Conservation (phyloP, 1,284 basidiomycete species). For the Sporisorium graminicola region DNA sequence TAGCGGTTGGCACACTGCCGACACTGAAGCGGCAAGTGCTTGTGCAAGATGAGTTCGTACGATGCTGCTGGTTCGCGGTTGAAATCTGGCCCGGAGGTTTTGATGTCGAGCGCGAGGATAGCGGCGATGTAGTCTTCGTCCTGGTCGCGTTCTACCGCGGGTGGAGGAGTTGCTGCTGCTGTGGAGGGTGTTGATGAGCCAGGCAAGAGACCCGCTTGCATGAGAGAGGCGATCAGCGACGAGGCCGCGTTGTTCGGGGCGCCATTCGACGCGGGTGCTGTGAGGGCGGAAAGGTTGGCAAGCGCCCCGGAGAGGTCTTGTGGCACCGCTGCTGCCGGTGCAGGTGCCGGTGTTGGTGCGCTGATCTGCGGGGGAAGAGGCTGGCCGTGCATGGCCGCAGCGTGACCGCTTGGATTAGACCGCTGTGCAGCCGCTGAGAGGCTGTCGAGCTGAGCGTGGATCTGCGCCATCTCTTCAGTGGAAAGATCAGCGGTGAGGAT, state of each 20-base stretch:
- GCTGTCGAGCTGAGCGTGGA: slow-evolving; percentile 80
- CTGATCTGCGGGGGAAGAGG: slow-evolving; percentile 20
- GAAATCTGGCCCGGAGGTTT: slow-evolving; percentile 80
- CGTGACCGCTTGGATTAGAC: slow-evolving; percentile 51
- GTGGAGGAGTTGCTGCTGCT: slow-evolving; percentile 60
- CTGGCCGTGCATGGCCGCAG: slow-evolving; percentile 52
- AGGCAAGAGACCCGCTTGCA: slow-evolving; percentile 64
- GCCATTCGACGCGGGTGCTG: slow-evolving; percentile 1
- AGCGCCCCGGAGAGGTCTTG: slow-evolving; percentile 41
- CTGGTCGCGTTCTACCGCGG: slow-evolving; percentile 71
- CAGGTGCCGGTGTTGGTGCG: slow-evolving; percentile 28
- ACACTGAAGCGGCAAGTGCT: slow-evolving; percentile 82
- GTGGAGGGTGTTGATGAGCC: slow-evolving; percentile 37
- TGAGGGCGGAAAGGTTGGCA: slow-evolving; percentile 28
- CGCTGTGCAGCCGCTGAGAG: slow-evolving; percentile 71
- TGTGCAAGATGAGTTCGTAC: slow-evolving; percentile 58
- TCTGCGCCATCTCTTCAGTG: slow-evolving; percentile 82
- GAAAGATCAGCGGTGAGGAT: slow-evolving; percentile 82
- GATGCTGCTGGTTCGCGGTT: slow-evolving; percentile 76
- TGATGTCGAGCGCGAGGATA: slow-evolving; percentile 79
- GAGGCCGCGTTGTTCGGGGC: slow-evolving; percentile 32
- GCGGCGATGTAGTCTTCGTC: slow-evolving; percentile 77
- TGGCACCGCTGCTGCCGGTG: slow-evolving; percentile 56
- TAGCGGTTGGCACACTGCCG: slow-evolving; percentile 94
- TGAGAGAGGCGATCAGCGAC: slow-evolving; percentile 60